These are phyloP conservation scores for Canna indica DNA, from an alignment of 176 grass and related monocot genomes.

Conservation along the genomic window DNA sequence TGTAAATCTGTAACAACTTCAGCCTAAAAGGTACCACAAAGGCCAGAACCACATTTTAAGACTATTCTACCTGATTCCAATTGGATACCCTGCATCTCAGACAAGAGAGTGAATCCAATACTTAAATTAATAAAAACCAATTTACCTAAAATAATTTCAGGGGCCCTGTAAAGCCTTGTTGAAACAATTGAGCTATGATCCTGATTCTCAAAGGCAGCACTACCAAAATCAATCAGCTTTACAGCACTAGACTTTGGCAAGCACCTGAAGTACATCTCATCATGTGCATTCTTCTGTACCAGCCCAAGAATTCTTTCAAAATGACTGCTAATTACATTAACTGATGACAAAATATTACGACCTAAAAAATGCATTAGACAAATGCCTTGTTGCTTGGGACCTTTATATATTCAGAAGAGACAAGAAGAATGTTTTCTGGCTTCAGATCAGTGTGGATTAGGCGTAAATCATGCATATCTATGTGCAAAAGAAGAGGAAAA, in stretches of 20 bases:
- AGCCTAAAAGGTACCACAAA: neutral
- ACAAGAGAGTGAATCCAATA: constrained; percentile 27
- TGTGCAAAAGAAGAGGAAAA: constrained; percentile 33
- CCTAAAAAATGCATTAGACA: constrained; percentile 27
- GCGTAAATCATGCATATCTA: constrained; percentile 90
- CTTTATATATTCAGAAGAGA: constrained; percentile 79
- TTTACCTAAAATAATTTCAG: constrained; percentile 99
- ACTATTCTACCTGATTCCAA: neutral
- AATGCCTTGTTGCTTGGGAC: constrained; percentile 73
- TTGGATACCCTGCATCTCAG: constrained; percentile 32
- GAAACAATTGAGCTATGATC: constrained; percentile 89
- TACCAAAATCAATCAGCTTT: constrained; percentile 99
- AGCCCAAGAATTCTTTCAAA: constrained; percentile 49
- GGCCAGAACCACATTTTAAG: constrained; percentile 1
- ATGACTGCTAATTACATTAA: constrained; percentile 32
- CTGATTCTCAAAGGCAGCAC: constrained; percentile 75
- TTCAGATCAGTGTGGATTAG: constrained; percentile 99
- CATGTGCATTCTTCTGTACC: constrained; percentile 73
- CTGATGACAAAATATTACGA: constrained; percentile 33
- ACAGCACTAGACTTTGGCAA: constrained; percentile 97
- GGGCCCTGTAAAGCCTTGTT: constrained; percentile 98
- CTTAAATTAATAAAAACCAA: constrained; percentile 24
- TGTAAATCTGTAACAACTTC: no score
- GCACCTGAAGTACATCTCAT: constrained; percentile 75
- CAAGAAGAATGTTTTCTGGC: constrained; percentile 97